Conservation (phyloP, 495 filamentous ascomycete species). For the Filosporella fistucella region DNA sequence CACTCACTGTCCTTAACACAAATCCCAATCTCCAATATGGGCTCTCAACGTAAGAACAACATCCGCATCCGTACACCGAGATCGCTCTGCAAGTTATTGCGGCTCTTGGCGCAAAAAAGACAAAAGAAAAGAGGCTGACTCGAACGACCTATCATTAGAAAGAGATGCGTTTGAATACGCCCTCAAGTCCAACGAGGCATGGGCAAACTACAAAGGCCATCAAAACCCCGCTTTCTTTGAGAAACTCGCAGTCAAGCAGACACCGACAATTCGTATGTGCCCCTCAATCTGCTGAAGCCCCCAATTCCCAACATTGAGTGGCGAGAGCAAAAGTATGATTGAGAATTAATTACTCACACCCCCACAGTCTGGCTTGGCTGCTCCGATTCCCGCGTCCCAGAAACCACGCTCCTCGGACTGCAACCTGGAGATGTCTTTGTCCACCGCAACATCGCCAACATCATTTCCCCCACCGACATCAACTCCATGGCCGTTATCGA, state of each 20-base stretch:
- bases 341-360: conserved; percentile 1
- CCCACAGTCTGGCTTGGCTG: conserved; percentile 82
- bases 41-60: not conserved
- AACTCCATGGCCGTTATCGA: conserved; percentile 75
- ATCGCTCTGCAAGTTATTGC: no score
- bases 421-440: conserved; percentile 88
- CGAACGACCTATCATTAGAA: not conserved
- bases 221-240: conserved; percentile 71
- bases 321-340: not conserved
- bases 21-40: not conserved
- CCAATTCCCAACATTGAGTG: not conserved
- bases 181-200: conserved; percentile 65
- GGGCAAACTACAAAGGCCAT: conserved; percentile 59
- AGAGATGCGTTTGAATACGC: conserved; percentile 50
- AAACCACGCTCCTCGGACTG: conserved; percentile 77
- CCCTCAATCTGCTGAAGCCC: conserved; percentile 17
- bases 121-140: not conserved
- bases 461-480: conserved; percentile 73
- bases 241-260: conserved; percentile 62
- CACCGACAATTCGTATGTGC: conserved; percentile 61
- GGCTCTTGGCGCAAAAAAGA: no score
- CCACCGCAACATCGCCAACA: conserved; percentile 93
- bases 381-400: conserved; percentile 83
- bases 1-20: no score
- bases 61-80: no score